Conservation (phyloP, 177 flowering plant species). For the Telopea speciosissima region DNA sequence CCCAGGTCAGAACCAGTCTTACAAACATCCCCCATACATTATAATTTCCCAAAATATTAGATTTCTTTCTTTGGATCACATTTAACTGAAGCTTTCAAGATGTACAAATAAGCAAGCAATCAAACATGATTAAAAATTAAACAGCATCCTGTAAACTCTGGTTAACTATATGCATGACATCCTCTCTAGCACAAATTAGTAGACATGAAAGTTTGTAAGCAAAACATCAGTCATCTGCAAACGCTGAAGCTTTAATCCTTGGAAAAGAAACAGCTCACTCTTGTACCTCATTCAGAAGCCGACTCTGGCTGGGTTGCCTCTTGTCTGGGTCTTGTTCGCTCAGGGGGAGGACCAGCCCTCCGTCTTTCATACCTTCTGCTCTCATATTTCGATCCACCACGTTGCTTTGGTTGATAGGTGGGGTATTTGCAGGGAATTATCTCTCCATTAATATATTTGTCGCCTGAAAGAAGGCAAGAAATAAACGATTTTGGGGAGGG, state of each 20-base stretch:
- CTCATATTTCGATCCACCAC: conserved; percentile 48
- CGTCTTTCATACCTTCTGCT: conserved; percentile 74
- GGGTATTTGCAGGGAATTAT: conserved; percentile 93
- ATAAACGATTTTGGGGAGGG: background rate
- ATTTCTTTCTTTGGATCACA: background rate
- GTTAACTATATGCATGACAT: background rate
- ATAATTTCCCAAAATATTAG: too few relatives aligned
- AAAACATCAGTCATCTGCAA: conserved; percentile 12
- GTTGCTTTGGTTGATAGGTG: conserved; percentile 80
- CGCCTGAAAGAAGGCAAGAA: conserved; percentile 41
- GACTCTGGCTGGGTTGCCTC: conserved; percentile 38
- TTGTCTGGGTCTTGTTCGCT: conserved; percentile 50
- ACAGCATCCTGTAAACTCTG: background rate
- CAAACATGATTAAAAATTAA: background rate
- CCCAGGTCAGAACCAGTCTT: background rate
- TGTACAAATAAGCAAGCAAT: background rate
- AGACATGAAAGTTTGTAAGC: background rate
- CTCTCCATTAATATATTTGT: conserved; percentile 91
- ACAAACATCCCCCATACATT: background rate
- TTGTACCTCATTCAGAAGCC: conserved; percentile 42
- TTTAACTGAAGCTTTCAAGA: background rate
- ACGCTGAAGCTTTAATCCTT: background rate
- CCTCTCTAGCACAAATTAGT: background rate
- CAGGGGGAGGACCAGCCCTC: conserved; percentile 70
- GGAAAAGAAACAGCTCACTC: background rate